Evolutionary conservation across 441 rosid species (phyloP), one percentile per base, ranked within the genome.

Genomic region (Erodium trifolium): DNA sequence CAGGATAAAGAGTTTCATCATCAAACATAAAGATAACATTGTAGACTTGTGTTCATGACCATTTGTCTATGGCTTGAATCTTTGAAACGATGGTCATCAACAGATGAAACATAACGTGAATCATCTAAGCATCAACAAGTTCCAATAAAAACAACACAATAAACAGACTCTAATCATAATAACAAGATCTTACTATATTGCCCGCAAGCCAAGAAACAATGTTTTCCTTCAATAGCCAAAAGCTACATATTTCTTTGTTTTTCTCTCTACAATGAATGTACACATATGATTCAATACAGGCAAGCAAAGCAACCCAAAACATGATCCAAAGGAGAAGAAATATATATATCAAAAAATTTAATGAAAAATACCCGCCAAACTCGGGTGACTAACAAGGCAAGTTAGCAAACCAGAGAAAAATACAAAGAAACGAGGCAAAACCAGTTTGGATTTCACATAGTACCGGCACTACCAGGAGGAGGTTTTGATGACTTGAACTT

Each of bases 401-500:
- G 62, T 66, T 72, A 72, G 73, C 65, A 66, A 75, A 35, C 53
- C 60, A 73, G 53, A 68, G 55, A 3, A 34, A 35, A 43, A 62
- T 69, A 47, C 6, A 14, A 68, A 39, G 37, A 14, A n/a, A 14
- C 2, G 18, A n/a, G 3, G 69, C 67, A 70, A 73, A 68, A 47
- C 13, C 67, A 75, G 35, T 27, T 45, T 7, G 31, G 43, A 49
- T 65, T 73, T 90, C 90, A 93, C 90, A 85, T 83, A 84, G 93
- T 87, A 76, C 99, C 95, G 37, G 37, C 37, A 34, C 37, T 5
- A 34, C 37, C 37, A 34, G 37, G 37, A 34, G 37, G 4, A 70
- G 91, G 49, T 78, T 88, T 94, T 5, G 82, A 67, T 1, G 88
- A 77, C 83, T 94, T 94, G 77, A 87, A 79, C 73, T 90, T 95